These are phyloP conservation scores for Penicillium bialowiezense DNA, from an alignment of 495 filamentous ascomycete genomes.

Conservation along the genomic window DNA sequence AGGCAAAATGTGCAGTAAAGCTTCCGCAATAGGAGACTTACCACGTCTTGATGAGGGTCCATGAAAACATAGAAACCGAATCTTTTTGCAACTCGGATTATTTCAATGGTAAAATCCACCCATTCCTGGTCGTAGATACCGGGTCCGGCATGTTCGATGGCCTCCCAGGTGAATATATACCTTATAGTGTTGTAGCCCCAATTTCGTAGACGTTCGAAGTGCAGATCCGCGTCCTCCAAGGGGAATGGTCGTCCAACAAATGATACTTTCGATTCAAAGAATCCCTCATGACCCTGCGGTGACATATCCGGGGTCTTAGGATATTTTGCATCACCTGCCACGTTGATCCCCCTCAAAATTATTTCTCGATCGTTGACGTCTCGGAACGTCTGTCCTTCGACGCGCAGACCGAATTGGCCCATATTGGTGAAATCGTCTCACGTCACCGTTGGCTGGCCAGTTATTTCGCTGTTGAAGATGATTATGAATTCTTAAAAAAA, in stretches of 20 bases:
- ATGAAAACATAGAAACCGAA: constrained; percentile 97
- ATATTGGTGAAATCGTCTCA: no score
- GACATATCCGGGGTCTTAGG: constrained; percentile 76
- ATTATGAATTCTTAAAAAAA: no score
- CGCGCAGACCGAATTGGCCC: constrained; percentile 55
- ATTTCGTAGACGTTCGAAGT: constrained; percentile 81
- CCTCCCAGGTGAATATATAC: constrained; percentile 98
- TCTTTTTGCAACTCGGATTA: constrained; percentile 77
- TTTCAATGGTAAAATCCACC: constrained; percentile 82
- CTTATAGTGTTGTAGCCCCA: constrained; percentile 95
- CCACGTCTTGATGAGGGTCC: constrained; percentile 96
- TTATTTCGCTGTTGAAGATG: no score
- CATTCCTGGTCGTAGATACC: constrained; percentile 93
- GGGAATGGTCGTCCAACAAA: constrained; percentile 85
- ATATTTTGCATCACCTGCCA: constrained; percentile 67
- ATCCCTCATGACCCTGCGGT: constrained; percentile 71
- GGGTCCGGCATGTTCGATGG: constrained; percentile 91
- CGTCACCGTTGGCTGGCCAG: no score
- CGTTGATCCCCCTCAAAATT: constrained; percentile 66
- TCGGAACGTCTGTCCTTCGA: constrained; percentile 80
- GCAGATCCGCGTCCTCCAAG: constrained; percentile 75
- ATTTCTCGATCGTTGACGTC: constrained; percentile 66
- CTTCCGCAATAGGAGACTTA: no score
- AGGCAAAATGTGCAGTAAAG: no score
- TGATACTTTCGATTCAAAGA: constrained; percentile 91